These are phyloP conservation scores for Hura crepitans DNA, from an alignment of 441 rosid species.

Conservation along the genomic window DNA sequence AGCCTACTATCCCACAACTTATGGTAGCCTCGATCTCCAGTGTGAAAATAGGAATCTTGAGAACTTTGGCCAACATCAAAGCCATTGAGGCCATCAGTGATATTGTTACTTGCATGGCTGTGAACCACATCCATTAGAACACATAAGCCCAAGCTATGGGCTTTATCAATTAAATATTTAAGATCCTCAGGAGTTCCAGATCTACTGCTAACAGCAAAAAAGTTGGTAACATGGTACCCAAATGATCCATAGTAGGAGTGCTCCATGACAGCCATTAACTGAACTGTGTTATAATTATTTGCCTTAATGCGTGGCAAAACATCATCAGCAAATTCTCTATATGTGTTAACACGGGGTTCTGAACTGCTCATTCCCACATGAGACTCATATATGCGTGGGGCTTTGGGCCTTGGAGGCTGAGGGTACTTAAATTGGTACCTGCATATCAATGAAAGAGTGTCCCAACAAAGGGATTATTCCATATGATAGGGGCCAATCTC, in stretches of 20 bases:
- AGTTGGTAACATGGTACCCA: slow-evolving; percentile 79
- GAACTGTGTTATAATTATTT: slow-evolving; percentile 69
- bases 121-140: slow-evolving; percentile 78
- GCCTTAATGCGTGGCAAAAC: slow-evolving; percentile 70
- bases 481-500: not conserved
- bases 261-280: slow-evolving; percentile 83
- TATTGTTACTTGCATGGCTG: slow-evolving; percentile 79
- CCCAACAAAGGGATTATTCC: slow-evolving; percentile 14
- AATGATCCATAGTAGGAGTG: slow-evolving; percentile 84
- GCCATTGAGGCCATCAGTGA: slow-evolving; percentile 81
- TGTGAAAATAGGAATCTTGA: slow-evolving; percentile 71
- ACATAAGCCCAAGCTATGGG: slow-evolving; percentile 68
- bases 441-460: slow-evolving; percentile 25
- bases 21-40: slow-evolving; percentile 74
- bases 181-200: slow-evolving; percentile 87
- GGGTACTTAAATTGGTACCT: slow-evolving; percentile 62
- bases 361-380: slow-evolving; percentile 89
- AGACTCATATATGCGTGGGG: slow-evolving; percentile 73
- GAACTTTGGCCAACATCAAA: slow-evolving; percentile 78
- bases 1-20: slow-evolving; percentile 76
- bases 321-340: slow-evolving; percentile 73
- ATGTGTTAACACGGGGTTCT: slow-evolving; percentile 61
- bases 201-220: slow-evolving; percentile 78
- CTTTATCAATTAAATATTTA: slow-evolving; percentile 78
- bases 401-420: slow-evolving; percentile 61